Conservation (phyloP, 2,329 filamentous ascomycete species). For the Aspergillus eucalypticola region DNA sequence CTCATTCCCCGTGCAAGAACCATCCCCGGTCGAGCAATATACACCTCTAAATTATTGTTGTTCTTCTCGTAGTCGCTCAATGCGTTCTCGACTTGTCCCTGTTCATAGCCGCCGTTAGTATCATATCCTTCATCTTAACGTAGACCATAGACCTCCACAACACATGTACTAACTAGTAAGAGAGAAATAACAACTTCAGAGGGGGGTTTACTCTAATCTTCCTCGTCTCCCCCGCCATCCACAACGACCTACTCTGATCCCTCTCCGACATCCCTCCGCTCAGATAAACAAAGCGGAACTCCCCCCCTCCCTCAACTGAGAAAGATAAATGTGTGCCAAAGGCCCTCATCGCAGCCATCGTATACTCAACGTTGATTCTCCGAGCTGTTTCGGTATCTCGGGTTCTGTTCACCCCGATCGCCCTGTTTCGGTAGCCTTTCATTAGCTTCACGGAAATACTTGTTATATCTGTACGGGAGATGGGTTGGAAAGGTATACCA, state of each 20-base stretch:
- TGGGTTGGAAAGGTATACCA: slow-evolving; percentile 35
- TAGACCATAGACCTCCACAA: no score
- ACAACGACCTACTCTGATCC: slow-evolving; percentile 41
- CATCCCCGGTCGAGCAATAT: slow-evolving; percentile 8
- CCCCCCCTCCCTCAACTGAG: no score
- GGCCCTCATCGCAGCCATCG: slow-evolving; percentile 32
- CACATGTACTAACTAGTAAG: no score
- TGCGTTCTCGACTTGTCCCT: slow-evolving; percentile 8
- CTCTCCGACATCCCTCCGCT: slow-evolving; percentile 42
- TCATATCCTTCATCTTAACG: no score
- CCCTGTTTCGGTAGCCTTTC: background rate
- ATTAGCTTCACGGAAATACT: no score
- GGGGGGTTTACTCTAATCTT: slow-evolving; percentile 19
- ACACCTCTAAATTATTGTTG: background rate
- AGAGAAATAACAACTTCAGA: no score
- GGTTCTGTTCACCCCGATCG: background rate
- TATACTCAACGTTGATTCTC: slow-evolving; percentile 36
- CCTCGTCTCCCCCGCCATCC: slow-evolving; percentile 33
- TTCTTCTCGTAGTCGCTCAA: background rate
- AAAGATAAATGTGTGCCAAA: slow-evolving; percentile 27
- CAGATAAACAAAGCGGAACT: slow-evolving; percentile 48
- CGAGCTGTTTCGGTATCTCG: slow-evolving; percentile 22
- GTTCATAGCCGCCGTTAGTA: background rate
- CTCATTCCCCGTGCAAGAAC: background rate
- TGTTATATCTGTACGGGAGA: no score